Evolutionary conservation across 805 yeast genomes (phyloP), one percentile per base, ranked within the genome.

Genomic region (Schwanniomyces sp.): DNA sequence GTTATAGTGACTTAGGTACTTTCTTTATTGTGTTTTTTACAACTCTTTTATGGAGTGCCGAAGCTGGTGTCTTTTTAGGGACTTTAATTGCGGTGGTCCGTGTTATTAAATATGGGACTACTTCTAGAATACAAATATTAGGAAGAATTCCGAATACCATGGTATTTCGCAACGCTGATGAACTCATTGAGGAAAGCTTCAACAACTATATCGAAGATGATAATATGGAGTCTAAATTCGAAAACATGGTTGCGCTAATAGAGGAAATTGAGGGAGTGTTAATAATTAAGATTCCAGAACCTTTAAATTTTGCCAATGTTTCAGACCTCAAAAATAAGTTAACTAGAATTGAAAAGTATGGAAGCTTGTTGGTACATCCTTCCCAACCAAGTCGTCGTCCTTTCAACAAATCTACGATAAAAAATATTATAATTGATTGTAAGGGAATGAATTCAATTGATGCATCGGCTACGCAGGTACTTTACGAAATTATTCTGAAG

Each of bases 221-320:
- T 27, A 17, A 6, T 21, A 43, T 27, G 25, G 44, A 43, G n/a
- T 34, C 34, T 10, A 26, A 28, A 11, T 55, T 48, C 38, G 47
- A 47, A n/a, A 48, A 53, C 29, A 53, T 61, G 30, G 58, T 69
- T 16, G 64, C 66, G 16, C 64, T 67, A 58, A 58, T 67, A 59
- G 60, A 76, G 55, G 78, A 72, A 34, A 71, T 86, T 42, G 88
- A 85, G 53, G 91, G 90, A 0, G 86, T 91, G 46, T 70, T 91
- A 30, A 81, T 90, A 26, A 86, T 91, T 32, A 86, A 85, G 52
- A 80, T 91, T 38, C 91, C 96, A 0, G 97, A 91, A 59, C 96
- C 97, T 1, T 71, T 91, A 50, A 88, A 91, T 5, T 91, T 91
- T 65, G 89, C 96, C 34, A 91, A 91, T 63, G 78, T 91, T 7